Conservation (phyloP, 352 stramenopile species). For the Peronosclerospora sorghi region DNA sequence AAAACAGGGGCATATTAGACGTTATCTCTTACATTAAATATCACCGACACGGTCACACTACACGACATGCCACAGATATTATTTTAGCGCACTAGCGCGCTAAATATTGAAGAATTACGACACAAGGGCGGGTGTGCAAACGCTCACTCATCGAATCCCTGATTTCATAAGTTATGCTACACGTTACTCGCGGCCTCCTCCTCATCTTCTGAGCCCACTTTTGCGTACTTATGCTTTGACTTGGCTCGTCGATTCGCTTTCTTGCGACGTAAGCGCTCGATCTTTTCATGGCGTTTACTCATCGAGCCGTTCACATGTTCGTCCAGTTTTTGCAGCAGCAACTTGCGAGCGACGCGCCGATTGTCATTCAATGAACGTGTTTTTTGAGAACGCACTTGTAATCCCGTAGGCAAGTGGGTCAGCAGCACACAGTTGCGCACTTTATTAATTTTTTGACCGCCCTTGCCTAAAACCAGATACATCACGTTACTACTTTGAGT, state of each 20-base stretch:
- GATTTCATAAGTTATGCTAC: too few species aligned
- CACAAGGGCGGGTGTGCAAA: too few species aligned
- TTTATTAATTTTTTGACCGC: slow-evolving; percentile 89
- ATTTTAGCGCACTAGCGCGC: too few species aligned
- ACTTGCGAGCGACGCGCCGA: slow-evolving; percentile 53
- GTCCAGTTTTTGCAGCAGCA: slow-evolving; percentile 67
- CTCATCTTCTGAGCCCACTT: slow-evolving; percentile 2
- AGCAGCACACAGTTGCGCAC: slow-evolving; percentile 84
- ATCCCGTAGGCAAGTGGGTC: slow-evolving; percentile 67
- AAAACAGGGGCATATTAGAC: too few species aligned
- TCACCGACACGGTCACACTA: too few species aligned
- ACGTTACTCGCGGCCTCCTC: too few species aligned
- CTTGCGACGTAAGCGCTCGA: slow-evolving; percentile 52
- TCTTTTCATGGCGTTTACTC: slow-evolving; percentile 52
- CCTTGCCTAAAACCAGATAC: slow-evolving; percentile 34
- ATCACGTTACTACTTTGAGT: background rate
- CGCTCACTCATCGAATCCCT: too few species aligned
- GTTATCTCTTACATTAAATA: too few species aligned
- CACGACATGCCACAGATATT: too few species aligned
- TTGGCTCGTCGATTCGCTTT: slow-evolving; percentile 50
- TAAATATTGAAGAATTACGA: too few species aligned
- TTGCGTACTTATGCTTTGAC: slow-evolving; percentile 45
- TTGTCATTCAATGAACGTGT: slow-evolving; percentile 74
- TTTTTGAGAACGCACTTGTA: slow-evolving; percentile 72
- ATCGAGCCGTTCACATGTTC: slow-evolving; percentile 54